phyloP scores from a whole-genome alignment of 176 grass and related monocot genomes.

The Cocos nucifera region DNA sequence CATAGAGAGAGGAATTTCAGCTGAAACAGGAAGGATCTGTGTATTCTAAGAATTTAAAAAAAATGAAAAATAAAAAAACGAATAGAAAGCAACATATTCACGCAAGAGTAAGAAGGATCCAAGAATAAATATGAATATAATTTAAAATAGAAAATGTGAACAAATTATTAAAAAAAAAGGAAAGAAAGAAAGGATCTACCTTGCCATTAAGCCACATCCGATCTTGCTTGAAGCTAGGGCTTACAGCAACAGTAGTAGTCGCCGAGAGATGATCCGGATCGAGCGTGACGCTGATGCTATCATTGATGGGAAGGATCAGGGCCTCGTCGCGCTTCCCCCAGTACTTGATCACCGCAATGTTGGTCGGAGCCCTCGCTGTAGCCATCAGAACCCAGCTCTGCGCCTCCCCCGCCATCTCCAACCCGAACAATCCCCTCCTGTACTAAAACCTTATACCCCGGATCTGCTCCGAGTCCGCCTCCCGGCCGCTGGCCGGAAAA shows the following conservation, averaged over 20 bases:
- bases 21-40: neutral
- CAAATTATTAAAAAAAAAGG: neutral
- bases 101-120: too few relatives aligned
- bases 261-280: conserved; percentile 93
- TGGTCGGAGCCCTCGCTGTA: conserved; percentile 78
- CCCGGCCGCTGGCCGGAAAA: too few relatives aligned
- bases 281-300: conserved; percentile 95
- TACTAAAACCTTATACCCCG: too few relatives aligned
- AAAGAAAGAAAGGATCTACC: conserved; percentile 17
- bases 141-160: neutral
- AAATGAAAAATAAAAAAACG: neutral
- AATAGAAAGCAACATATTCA: too few relatives aligned
- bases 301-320: conserved; percentile 86
- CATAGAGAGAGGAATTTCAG: too few relatives aligned
- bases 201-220: conserved; percentile 99
- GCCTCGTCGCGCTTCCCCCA: conserved; percentile 96
- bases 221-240: conserved; percentile 71
- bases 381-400: conserved; percentile 73
- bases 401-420: conserved; percentile 16
- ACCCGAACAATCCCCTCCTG: too few relatives aligned
- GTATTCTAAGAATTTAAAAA: neutral
- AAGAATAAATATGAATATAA: too few relatives aligned
- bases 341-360: conserved; percentile 99
- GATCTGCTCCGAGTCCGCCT: too few relatives aligned
- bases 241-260: conserved; percentile 83